phyloP scores from a whole-genome alignment of 495 filamentous ascomycete genomes.

The Lophium mytilinum region DNA sequence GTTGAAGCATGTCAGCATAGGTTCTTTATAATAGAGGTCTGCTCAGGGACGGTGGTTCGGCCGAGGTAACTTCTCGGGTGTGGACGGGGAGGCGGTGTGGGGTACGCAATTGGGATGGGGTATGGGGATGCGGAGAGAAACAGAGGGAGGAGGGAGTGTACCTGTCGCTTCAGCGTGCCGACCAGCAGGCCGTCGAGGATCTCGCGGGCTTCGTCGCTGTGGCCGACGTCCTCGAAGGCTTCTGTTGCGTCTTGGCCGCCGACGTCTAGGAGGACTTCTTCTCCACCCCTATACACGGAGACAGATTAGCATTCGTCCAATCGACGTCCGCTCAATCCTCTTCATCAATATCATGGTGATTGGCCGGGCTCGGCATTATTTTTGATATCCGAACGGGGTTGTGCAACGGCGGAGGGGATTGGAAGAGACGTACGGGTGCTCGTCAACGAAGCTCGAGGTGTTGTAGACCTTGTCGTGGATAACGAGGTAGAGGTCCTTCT shows the following conservation, averaged over 20 bases:
- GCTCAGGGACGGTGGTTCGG: conserved; percentile 5
- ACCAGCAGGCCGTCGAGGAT: conserved; percentile 75
- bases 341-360: no score
- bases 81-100: conserved; percentile 1
- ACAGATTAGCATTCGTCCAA: not conserved
- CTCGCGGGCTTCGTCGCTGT: conserved; percentile 97
- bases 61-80: not conserved
- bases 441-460: conserved; percentile 78
- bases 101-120: not conserved
- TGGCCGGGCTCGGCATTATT: no score
- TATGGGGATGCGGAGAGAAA: conserved; percentile 7
- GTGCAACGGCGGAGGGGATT: not conserved
- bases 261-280: conserved; percentile 95
- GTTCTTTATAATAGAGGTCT: not conserved
- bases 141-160: conserved; percentile 36
- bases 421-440: conserved; percentile 83
- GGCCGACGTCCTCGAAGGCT: conserved; percentile 98
- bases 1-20: not conserved
- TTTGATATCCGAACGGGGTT: not conserved
- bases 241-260: conserved; percentile 95
- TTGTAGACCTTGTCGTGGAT: conserved; percentile 98
- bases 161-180: conserved; percentile 77
- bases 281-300: conserved; percentile 65
- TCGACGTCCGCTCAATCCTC: not conserved
- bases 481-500: conserved; percentile 91